Evolutionary conservation across 2,329 filamentous ascomycete species (phyloP), one percentile per base, ranked within the genome.

Genomic region (Cytospora leucostoma): DNA sequence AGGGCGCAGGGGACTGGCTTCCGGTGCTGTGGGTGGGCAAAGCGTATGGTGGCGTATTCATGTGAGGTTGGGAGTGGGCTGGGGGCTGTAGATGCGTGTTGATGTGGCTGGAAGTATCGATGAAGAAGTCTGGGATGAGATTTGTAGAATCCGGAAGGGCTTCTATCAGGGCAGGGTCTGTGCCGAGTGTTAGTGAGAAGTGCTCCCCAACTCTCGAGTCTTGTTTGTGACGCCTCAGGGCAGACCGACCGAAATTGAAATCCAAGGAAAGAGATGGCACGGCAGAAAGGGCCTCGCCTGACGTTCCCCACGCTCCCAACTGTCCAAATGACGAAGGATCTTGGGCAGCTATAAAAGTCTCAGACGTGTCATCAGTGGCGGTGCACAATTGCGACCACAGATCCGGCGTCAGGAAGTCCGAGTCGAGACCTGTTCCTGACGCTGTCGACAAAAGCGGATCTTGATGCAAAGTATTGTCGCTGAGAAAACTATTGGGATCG

Each of bases 121-220:
- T 56, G 35, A 61, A 66, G 64, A 66, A 66, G 52, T 66, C 64
- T 6, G 64, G 64, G 37, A 66, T 66, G 27, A 27, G 27, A 13
- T 50, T 34, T 19, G 59, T 61, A 38, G 61, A 55, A 19, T 66
- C 58, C 4, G 64, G 64, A 27, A 66, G 61, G n/a, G 61, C 15
- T 37, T 66, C 64, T 56, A 66, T 66, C 27, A 66, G 40, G 54
- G 61, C 61, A 51, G 64, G 64, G 44, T 66, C 63, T 65, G 51
- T 15, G 11, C 33, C 12, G 21, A 15, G n/a, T 13, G 35, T 62
- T 32, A 65, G 35, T 37, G 8, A 47, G 0, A 17, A 4, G 34
- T 21, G 21, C 15, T 51, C 32, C 35, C 5, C 2, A 38, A 11
- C 8, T n/a, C 17, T 15, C 7, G 12, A 4, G 27, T 27, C 4